Conservation (phyloP, 2,329 filamentous ascomycete species). For the Diaporthe eres region DNA sequence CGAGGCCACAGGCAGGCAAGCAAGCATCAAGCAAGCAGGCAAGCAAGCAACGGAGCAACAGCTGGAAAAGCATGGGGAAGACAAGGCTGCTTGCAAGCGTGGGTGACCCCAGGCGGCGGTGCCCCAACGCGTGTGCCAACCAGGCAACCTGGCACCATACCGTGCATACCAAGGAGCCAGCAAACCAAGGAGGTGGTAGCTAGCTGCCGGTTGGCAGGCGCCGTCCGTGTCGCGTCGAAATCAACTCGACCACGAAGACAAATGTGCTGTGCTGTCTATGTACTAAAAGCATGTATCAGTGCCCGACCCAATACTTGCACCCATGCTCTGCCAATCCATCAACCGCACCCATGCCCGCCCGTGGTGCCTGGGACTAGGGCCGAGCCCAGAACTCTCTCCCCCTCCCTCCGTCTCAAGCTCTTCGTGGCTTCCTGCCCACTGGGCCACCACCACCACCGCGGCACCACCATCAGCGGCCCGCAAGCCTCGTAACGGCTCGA, state of each 20-base stretch:
- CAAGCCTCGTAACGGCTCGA: constrained; percentile 36
- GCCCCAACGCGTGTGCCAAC: constrained; percentile 19
- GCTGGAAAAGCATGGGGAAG: background rate
- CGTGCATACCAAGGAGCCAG: constrained; percentile 26
- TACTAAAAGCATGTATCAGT: constrained; percentile 33
- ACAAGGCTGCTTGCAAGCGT: constrained; percentile 21
- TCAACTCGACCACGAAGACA: background rate
- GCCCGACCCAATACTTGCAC: constrained; percentile 33
- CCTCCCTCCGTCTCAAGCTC: background rate
- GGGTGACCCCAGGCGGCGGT: constrained; percentile 18
- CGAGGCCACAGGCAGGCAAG: constrained; percentile 16
- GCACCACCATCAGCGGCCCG: constrained; percentile 31
- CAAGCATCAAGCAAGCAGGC: background rate
- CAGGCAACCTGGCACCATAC: constrained; percentile 7
- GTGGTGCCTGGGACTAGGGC: constrained; percentile 41
- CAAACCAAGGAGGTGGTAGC: constrained; percentile 30
- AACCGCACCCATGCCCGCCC: constrained; percentile 14
- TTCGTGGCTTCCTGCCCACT: background rate
- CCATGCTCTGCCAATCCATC: constrained; percentile 4
- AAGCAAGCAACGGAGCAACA: constrained; percentile 12
- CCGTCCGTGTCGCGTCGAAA: background rate
- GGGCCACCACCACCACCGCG: constrained; percentile 7
- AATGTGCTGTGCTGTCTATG: background rate
- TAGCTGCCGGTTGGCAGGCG: constrained; percentile 26
- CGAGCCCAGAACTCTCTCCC: constrained; percentile 33